Conservation (phyloP, 345 rosid species). For the Euphorbia lathyris region DNA sequence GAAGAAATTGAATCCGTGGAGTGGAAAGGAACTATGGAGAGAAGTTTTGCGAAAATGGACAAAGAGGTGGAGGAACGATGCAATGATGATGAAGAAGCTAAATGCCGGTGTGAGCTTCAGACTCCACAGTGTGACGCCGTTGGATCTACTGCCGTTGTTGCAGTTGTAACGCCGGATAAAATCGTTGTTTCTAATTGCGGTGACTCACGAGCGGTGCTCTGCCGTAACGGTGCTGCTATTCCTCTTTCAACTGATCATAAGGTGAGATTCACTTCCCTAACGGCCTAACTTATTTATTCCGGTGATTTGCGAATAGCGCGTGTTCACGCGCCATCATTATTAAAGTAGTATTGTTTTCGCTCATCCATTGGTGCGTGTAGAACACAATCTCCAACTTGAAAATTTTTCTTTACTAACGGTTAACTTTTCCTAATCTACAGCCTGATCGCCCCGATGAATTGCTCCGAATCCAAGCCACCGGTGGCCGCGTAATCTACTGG, state of each 20-base stretch:
- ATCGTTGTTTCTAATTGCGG: conserved; percentile 79
- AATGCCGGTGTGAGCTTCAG: conserved; percentile 71
- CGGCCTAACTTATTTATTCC: background rate
- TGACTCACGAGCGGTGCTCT: conserved; percentile 84
- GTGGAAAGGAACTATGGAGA: conserved; percentile 59
- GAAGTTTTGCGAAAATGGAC: conserved; percentile 62
- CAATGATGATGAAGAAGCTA: conserved; percentile 15
- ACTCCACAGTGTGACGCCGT: conserved; percentile 83
- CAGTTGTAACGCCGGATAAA: conserved; percentile 61
- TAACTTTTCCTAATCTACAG: conserved; percentile 25
- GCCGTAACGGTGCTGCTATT: conserved; percentile 66
- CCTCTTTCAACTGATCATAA: conserved; percentile 82
- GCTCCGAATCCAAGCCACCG: conserved; percentile 59
- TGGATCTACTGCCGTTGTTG: conserved; percentile 82
- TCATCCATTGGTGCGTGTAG: background rate
- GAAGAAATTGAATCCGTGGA: conserved; percentile 21
- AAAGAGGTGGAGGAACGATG: conserved; percentile 44
- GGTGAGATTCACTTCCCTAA: conserved; percentile 25
- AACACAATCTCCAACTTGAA: background rate
- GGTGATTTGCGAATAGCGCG: background rate
- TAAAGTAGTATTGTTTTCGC: too few species aligned
- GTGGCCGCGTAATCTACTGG: conserved; percentile 89
- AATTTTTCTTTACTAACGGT: too few species aligned
- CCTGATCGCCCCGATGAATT: conserved; percentile 91
- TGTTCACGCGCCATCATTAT: too few species aligned